Evolutionary conservation across 23 red algal genomes (phyloP).

Genomic region (Rhodosorus marinus): DNA sequence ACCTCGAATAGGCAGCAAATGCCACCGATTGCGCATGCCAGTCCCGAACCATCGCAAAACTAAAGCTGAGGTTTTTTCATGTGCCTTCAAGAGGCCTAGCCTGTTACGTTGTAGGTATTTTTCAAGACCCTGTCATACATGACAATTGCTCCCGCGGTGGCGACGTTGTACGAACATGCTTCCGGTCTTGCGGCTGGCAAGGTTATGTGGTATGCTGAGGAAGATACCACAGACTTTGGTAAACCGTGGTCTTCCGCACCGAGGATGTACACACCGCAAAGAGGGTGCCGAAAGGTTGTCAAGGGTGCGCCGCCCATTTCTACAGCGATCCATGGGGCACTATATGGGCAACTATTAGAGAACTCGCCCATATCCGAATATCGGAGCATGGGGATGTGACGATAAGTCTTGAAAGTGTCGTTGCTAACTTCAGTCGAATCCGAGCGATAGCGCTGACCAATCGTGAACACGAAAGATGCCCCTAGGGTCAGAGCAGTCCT

Average conservation of each 20-base stretch:
- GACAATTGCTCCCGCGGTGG: constrained; percentile 33
- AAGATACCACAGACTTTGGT: constrained; percentile 10
- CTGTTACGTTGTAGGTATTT: too few relatives aligned
- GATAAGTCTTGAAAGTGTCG: constrained; percentile 20
- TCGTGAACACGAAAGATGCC: constrained; percentile 38
- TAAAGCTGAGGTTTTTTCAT: too few relatives aligned
- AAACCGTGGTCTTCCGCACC: constrained; percentile 27
- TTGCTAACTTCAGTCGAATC: constrained; percentile 16
- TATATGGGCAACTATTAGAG: constrained; percentile 3
- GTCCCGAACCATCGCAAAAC: too few relatives aligned
- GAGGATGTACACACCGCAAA: constrained; percentile 35
- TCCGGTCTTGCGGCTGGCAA: constrained; percentile 17
- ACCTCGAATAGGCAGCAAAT: too few relatives aligned
- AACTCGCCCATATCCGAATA: constrained; percentile 11
- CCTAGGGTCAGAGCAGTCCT: constrained; percentile 35
- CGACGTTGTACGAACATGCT: constrained; percentile 22
- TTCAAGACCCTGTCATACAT: constrained; percentile 31
- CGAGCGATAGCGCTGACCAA: constrained; percentile 27
- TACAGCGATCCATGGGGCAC: constrained; percentile 27
- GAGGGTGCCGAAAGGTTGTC: constrained; percentile 15
- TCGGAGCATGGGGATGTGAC: constrained; percentile 20
- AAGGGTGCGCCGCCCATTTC: constrained; percentile 29
- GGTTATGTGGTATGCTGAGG: constrained; percentile 16
- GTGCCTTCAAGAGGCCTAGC: too few relatives aligned
- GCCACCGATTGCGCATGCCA: too few relatives aligned